phyloP scores from a whole-genome alignment of 352 stramenopile genomes.

The Hyaloperonospora brassicae region DNA sequence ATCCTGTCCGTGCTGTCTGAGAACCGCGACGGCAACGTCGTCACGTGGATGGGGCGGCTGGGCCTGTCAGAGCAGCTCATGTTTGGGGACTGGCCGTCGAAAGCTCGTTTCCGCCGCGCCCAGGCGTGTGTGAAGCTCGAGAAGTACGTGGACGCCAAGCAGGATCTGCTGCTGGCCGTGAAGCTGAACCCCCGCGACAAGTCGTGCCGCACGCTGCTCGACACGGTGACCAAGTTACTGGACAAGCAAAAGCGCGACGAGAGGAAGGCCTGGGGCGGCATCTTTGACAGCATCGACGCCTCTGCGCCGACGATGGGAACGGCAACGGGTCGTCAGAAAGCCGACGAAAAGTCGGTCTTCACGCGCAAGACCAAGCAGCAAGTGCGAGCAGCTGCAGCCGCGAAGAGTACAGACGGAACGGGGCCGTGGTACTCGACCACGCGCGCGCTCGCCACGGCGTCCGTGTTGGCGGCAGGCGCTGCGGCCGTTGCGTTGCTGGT shows the following conservation, averaged over 20 bases:
- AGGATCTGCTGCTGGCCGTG: slow-evolving; percentile 70
- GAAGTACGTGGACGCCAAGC: slow-evolving; percentile 65
- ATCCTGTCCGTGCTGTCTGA: slow-evolving; percentile 70
- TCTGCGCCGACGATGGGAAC: slow-evolving; percentile 22
- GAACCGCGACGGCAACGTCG: slow-evolving; percentile 72
- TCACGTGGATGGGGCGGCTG: slow-evolving; percentile 77
- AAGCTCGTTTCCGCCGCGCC: slow-evolving; percentile 76
- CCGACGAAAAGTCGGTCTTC: slow-evolving; percentile 57
- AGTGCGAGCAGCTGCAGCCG: slow-evolving; percentile 16
- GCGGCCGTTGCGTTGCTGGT: slow-evolving; percentile 52
- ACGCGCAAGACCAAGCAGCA: slow-evolving; percentile 54
- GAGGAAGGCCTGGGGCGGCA: slow-evolving; percentile 73
- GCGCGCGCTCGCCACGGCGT: slow-evolving; percentile 51
- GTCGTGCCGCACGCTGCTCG: slow-evolving; percentile 63
- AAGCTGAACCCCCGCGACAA: slow-evolving; percentile 80
- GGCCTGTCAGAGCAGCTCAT: slow-evolving; percentile 70
- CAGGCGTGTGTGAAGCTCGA: slow-evolving; percentile 67
- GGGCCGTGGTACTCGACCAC: slow-evolving; percentile 60
- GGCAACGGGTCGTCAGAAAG: slow-evolving; percentile 13
- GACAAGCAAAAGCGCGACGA: slow-evolving; percentile 71
- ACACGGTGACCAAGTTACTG: slow-evolving; percentile 61
- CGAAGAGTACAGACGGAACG: slow-evolving; percentile 2
- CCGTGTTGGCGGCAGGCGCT: slow-evolving; percentile 60
- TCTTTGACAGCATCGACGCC: slow-evolving; percentile 51
- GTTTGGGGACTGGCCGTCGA: slow-evolving; percentile 82